Evolutionary conservation across 2,329 filamentous ascomycete species (phyloP).

Genomic region (Colletotrichum acutatum): DNA sequence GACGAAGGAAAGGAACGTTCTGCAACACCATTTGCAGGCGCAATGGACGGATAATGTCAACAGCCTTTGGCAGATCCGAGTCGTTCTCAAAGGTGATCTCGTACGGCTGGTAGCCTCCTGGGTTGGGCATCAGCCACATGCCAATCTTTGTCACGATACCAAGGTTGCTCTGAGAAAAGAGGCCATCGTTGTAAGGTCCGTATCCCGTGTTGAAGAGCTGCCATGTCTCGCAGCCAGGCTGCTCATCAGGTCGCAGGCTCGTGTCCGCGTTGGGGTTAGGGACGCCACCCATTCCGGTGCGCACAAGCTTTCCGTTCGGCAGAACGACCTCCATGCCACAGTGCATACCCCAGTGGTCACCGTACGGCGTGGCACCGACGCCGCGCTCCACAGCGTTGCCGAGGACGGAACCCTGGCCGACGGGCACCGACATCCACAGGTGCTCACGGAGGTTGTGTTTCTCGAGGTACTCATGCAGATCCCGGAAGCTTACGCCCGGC

Average conservation of each 20-base stretch:
- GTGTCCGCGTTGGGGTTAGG: constrained; percentile 29
- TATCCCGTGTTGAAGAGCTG: constrained; percentile 55
- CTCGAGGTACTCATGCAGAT: constrained; percentile 46
- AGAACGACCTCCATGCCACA: constrained; percentile 56
- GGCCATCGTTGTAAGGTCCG: constrained; percentile 51
- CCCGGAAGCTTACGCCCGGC: constrained; percentile 53
- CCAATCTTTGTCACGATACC: constrained; percentile 65
- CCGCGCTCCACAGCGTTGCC: constrained; percentile 58
- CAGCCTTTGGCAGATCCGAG: constrained; percentile 37
- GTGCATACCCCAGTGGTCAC: constrained; percentile 54
- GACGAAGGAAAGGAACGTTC: constrained; percentile 58
- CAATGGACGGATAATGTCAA: constrained; percentile 50
- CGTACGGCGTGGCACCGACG: constrained; percentile 58
- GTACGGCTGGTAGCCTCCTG: constrained; percentile 54
- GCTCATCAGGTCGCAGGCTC: constrained; percentile 26
- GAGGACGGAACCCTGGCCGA: constrained; percentile 57
- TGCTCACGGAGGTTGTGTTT: constrained; percentile 48
- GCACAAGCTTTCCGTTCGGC: constrained; percentile 52
- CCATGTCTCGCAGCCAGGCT: constrained; percentile 52
- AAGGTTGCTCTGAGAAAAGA: constrained; percentile 62
- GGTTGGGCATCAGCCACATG: constrained; percentile 63
- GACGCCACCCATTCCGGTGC: constrained; percentile 52
- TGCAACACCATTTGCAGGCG: constrained; percentile 55
- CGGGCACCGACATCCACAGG: constrained; percentile 56
- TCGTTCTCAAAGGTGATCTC: constrained; percentile 40